Base-by-base conservation (phyloP, 495 filamentous ascomycete species). In the Friedmanniomyces endolithicus region DNA sequence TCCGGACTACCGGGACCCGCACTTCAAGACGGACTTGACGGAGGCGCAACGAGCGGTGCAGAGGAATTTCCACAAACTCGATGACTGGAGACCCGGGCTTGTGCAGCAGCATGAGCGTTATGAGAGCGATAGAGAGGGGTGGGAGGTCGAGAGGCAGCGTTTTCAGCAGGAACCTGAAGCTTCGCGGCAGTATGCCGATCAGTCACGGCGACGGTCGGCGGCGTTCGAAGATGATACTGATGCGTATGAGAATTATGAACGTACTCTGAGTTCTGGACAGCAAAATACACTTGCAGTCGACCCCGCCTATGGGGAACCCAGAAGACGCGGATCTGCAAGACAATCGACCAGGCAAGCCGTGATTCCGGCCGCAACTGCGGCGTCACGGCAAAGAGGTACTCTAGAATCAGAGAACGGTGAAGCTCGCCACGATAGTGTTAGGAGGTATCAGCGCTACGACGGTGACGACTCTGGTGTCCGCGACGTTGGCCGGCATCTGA, bases 211-310 rank as follows among this genome's bases (percentile, higher is more conserved):
- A 33, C 24, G 29, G 23, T 72, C 71, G 67, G 8, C 11, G 11
- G 24, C 9, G 9, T 46, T 53, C 17, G 50, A 40, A 2, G 14
- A 14, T 14, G 48, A 56, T 19, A 27, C 29, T 31, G 34, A 24
- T 3, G 22, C 8, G 1, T 50, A 58, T 29, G 59, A 57, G 35
- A 44, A 41, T 49, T 33, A 52, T 39, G 52, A 53, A 16, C 41
- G 25, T 16, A 22, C 56, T 6, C 68, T 95, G 20, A 82, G 86
- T 64, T 86, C 84, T 3, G 76, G 72, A 11, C 78, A 86, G 49
- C 75, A 94, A 55, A 75, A 78, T 52, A 82, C 88, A 31, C 74
- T 95, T 35, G 88, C 88, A 9, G 84, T 94, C 6, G 76, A 83
- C 57, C 61, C 94, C 34, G 87, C 87, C 0, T 78, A 82, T 51